A percentile compares a stretch with the other conserved stretches of the same genome.
Evolutionary conservation across 441 rosid genomes (phyloP).

Genomic region (Arabidopsis hybrid): DNA sequence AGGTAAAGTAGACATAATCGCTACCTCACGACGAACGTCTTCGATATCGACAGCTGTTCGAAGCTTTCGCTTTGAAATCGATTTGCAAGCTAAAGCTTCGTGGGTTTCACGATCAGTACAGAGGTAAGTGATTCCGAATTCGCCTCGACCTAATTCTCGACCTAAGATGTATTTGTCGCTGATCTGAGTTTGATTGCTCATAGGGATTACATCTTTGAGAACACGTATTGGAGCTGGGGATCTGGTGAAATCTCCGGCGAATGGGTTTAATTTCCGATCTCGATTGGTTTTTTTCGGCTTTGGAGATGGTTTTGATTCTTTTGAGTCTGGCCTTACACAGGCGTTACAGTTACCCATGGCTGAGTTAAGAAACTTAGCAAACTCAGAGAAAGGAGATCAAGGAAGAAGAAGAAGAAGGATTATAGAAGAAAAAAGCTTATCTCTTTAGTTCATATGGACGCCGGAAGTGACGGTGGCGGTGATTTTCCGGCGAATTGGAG

Average conservation of each 20-base stretch:
- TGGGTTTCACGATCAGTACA: conserved; percentile 87
- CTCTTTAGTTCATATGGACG: neutral
- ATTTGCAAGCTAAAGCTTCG: conserved; percentile 86
- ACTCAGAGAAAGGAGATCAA: neutral
- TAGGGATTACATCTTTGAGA: conserved; percentile 67
- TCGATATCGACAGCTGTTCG: conserved; percentile 89
- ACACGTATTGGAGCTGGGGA: conserved; percentile 74
- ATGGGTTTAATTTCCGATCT: conserved; percentile 67
- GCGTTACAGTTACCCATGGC: conserved; percentile 93
- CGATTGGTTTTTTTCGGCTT: conserved; percentile 52
- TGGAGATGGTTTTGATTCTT: conserved; percentile 32
- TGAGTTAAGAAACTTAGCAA: conserved; percentile 23
- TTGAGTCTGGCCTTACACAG: conserved; percentile 62
- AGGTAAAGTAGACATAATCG: conserved; percentile 87
- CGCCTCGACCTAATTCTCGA: conserved; percentile 92
- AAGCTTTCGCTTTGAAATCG: conserved; percentile 86
- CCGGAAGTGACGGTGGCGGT: conserved; percentile 14
- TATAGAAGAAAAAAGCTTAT: neutral
- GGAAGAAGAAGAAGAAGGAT: conserved; percentile 8
- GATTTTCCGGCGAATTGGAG: conserved; percentile 35
- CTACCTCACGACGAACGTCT: conserved; percentile 91
- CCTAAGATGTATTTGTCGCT: conserved; percentile 85
- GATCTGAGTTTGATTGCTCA: conserved; percentile 73
- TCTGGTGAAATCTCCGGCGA: conserved; percentile 48
- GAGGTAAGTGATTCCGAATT: conserved; percentile 92